Conservation (phyloP, 2,329 filamentous ascomycete species). For the Aspergillus pseudoterreus region DNA sequence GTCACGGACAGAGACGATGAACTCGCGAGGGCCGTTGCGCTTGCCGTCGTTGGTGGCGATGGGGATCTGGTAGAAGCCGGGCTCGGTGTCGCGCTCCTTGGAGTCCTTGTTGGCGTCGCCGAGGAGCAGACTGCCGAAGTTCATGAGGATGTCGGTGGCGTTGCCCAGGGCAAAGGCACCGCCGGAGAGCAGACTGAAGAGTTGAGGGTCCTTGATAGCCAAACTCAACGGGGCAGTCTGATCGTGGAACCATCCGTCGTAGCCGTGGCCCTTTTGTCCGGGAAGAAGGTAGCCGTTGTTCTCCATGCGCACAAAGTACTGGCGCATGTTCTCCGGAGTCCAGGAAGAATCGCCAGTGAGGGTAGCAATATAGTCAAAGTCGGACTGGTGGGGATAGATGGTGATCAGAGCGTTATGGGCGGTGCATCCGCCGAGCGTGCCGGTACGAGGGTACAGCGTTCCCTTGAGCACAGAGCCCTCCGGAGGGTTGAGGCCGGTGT, state of each 20-base stretch:
- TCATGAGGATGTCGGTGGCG: conserved; percentile 38
- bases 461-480: conserved; percentile 51
- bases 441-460: conserved; percentile 56
- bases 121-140: conserved; percentile 45
- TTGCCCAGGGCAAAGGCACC: conserved; percentile 53
- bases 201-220: conserved; percentile 50
- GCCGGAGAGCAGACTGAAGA: conserved; percentile 51
- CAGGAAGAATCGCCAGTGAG: conserved; percentile 61
- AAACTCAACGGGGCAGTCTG: conserved; percentile 42
- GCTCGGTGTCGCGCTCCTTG: conserved; percentile 43
- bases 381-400: conserved; percentile 56
- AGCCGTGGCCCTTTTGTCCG: conserved; percentile 43
- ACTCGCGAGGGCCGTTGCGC: conserved; percentile 38
- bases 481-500: conserved; percentile 54
- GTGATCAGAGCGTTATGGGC: conserved; percentile 60
- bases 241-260: conserved; percentile 24
- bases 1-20: conserved; percentile 30
- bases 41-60: conserved; percentile 38
- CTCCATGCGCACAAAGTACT: conserved; percentile 55
- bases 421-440: conserved; percentile 56
- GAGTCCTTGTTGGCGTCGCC: conserved; percentile 52
- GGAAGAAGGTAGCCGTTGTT: conserved; percentile 49
- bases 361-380: conserved; percentile 56
- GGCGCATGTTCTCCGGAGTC: conserved; percentile 56
- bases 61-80: conserved; percentile 58